Conservation (phyloP, 2,329 filamentous ascomycete genomes). For the Nectriaceae sp. region DNA sequence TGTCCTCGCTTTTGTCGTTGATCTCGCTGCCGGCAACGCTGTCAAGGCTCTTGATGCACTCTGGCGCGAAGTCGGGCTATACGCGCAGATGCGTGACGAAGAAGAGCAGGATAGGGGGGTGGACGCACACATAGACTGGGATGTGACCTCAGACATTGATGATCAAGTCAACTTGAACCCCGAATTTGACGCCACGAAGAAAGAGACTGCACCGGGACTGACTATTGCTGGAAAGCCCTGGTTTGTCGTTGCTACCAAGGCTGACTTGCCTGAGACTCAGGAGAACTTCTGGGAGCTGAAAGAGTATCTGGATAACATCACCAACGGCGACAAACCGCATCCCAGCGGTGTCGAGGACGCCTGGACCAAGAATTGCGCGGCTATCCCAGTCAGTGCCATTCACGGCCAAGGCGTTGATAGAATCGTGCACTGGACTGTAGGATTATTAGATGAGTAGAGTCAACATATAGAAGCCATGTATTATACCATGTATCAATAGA, state of each 20-base stretch:
- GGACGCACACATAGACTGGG: slow-evolving; percentile 57
- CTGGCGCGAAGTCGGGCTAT: slow-evolving; percentile 89
- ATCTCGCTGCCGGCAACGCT: slow-evolving; percentile 78
- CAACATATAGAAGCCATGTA: slow-evolving; percentile 15
- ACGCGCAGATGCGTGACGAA: slow-evolving; percentile 77
- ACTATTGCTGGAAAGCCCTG: slow-evolving; percentile 92
- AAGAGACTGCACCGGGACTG: slow-evolving; percentile 41
- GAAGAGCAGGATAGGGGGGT: slow-evolving; percentile 67
- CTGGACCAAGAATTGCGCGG: slow-evolving; percentile 64
- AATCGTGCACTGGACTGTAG: slow-evolving; percentile 72
- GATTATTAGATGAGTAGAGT: slow-evolving; percentile 57
- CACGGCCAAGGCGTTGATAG: slow-evolving; percentile 78
- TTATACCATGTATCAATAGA: slow-evolving; percentile 22
- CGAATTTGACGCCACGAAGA: slow-evolving; percentile 15
- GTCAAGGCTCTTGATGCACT: slow-evolving; percentile 76
- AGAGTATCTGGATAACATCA: slow-evolving; percentile 69
- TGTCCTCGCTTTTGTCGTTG: slow-evolving; percentile 91
- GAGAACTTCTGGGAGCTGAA: slow-evolving; percentile 73
- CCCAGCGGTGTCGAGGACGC: slow-evolving; percentile 66
- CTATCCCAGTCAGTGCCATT: slow-evolving; percentile 88
- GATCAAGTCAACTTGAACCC: slow-evolving; percentile 28
- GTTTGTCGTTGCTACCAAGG: slow-evolving; percentile 95
- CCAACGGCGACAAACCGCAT: slow-evolving; percentile 64
- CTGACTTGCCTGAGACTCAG: slow-evolving; percentile 77
- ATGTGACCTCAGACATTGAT: slow-evolving; percentile 50